Percentiles rank a stretch among this genome's conserved stretches.
phyloP scores from a whole-genome alignment of 805 yeast genomes.

The Cyberlindnera petersonii region DNA sequence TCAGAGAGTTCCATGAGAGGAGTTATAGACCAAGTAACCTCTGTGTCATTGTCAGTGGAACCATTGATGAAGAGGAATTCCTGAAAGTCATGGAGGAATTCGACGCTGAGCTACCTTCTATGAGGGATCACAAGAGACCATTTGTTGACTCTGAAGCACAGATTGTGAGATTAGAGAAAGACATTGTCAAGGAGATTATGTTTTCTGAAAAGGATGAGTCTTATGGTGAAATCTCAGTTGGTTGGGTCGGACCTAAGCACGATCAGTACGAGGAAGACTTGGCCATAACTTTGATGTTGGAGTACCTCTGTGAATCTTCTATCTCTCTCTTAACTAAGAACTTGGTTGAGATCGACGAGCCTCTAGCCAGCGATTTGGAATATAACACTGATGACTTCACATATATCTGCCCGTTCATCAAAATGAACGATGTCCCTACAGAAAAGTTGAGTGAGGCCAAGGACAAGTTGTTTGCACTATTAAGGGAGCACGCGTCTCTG shows the following conservation, averaged over 20 bases:
- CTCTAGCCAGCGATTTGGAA: constrained; percentile 68
- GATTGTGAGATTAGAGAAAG: constrained; percentile 30
- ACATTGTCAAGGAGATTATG: constrained; percentile 48
- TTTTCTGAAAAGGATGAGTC: constrained; percentile 91
- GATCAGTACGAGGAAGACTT: constrained; percentile 48
- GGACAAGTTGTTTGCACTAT: constrained; percentile 42
- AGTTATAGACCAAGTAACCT: constrained; percentile 81
- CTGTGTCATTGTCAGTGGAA: constrained; percentile 80
- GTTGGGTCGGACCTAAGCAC: constrained; percentile 80
- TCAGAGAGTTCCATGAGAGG: constrained; percentile 66
- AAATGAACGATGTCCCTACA: constrained; percentile 73
- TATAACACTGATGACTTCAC: constrained; percentile 73
- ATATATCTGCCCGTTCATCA: constrained; percentile 51
- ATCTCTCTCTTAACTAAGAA: constrained; percentile 68
- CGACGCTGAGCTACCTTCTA: constrained; percentile 50
- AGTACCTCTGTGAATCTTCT: constrained; percentile 73
- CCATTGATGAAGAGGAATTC: constrained; percentile 73
- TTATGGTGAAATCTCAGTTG: constrained; percentile 66
- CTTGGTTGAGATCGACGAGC: constrained; percentile 78
- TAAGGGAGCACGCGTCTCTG: constrained; percentile 49
- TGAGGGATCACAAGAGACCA: constrained; percentile 48
- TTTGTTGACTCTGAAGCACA: constrained; percentile 66
- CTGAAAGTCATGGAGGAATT: constrained; percentile 54
- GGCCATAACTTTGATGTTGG: constrained; percentile 68
- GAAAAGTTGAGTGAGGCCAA: constrained; percentile 54